Conservation (phyloP, 768 basidiomycete genomes). For the Mycena vulgaris region DNA sequence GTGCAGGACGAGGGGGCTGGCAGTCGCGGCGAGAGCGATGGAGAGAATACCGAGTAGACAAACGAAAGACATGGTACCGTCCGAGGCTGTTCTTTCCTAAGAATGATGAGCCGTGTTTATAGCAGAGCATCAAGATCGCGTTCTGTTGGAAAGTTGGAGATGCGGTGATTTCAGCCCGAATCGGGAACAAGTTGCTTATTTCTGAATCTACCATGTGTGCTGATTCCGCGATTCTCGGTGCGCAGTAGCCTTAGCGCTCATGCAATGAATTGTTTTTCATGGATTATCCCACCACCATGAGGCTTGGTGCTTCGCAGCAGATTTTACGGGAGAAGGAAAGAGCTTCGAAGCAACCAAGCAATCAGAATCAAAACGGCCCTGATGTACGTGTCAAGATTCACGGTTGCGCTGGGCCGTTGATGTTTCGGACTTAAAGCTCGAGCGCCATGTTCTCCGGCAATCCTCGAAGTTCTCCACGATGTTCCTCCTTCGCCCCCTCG, state of each 20-base stretch:
- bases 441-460: slow-evolving; percentile 6
- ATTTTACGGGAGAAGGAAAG: slow-evolving; percentile 7
- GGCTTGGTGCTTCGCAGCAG: slow-evolving; percentile 3
- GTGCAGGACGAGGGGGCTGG: slow-evolving; percentile 29
- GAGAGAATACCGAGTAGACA: slow-evolving; percentile 4
- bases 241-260: not conserved
- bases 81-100: not conserved
- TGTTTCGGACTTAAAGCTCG: slow-evolving; percentile 10
- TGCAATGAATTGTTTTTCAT: not conserved
- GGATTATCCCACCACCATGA: slow-evolving; percentile 22
- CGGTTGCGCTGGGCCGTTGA: slow-evolving; percentile 1
- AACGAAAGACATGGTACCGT: slow-evolving; percentile 11
- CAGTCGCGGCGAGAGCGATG: slow-evolving; percentile 9
- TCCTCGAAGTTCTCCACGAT: slow-evolving; percentile 11
- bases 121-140: slow-evolving; percentile 12
- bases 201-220: not conserved
- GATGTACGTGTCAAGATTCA: slow-evolving; percentile 15
- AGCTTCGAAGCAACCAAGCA: not conserved
- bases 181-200: slow-evolving; percentile 8
- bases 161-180: too few relatives aligned
- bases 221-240: slow-evolving; percentile 20
- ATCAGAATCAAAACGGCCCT: slow-evolving; percentile 7
- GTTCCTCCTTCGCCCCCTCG: slow-evolving; percentile 26
- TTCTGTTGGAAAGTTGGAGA: not conserved
- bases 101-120: slow-evolving; percentile 19